A percentile compares a stretch with the other conserved stretches of the same genome.
Conservation (phyloP, 345 rosid species). For the Gossypium arboreum region DNA sequence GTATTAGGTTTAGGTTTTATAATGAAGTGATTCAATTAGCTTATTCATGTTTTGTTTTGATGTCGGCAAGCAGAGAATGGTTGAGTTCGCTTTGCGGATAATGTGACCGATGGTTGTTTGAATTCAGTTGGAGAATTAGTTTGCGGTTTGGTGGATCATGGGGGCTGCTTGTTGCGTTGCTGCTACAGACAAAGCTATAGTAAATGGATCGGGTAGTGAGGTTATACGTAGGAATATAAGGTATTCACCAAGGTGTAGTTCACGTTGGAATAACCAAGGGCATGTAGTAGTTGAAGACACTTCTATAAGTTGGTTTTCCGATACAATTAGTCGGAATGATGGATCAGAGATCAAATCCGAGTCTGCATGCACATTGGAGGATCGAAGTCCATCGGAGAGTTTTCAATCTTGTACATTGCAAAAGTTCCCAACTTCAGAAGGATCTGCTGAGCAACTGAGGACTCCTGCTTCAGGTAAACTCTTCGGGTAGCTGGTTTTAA, state of each 20-base stretch:
- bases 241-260: conserved; percentile 91
- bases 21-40: neutral
- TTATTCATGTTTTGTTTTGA: neutral
- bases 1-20: neutral
- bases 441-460: conserved; percentile 26
- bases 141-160: conserved; percentile 43
- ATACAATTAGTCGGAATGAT: conserved; percentile 47
- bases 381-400: conserved; percentile 58
- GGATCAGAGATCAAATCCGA: conserved; percentile 54
- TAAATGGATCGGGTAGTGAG: conserved; percentile 53
- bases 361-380: conserved; percentile 55
- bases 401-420: conserved; percentile 48
- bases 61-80: conserved; percentile 6
- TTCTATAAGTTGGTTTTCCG: conserved; percentile 66
- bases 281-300: conserved; percentile 94
- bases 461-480: conserved; percentile 72
- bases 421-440: conserved; percentile 64
- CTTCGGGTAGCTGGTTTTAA: neutral
- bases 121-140: conserved; percentile 16
- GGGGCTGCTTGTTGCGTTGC: conserved; percentile 97
- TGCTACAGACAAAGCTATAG: conserved; percentile 81
- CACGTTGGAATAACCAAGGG: conserved; percentile 89
- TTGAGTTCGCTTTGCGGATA: conserved; percentile 11
- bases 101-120: conserved; percentile 28
- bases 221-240: conserved; percentile 55